Base-by-base conservation (phyloP, 148 eudicot species). In the Rhododendron simsii region DNA sequence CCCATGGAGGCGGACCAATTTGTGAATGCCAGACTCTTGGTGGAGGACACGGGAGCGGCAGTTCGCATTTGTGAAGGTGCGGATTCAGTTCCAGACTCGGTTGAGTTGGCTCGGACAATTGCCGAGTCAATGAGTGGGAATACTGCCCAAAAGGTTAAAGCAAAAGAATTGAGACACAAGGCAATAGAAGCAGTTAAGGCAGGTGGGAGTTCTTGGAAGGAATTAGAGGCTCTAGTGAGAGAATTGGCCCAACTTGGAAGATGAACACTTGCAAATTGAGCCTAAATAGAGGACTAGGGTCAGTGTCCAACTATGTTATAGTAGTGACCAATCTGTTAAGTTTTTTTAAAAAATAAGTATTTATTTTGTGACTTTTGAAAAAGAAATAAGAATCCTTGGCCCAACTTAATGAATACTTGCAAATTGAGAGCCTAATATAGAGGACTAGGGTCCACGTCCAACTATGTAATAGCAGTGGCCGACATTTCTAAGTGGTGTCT, bases 1-100 rank as follows among this genome's bases (percentile, higher is more conserved):
- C 98, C 98, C 21, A 93, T 92, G 92, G 94, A 93, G 83, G 93
- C 91, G 9, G 98, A 93, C 87, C 98, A 95, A 44, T 92, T 85
- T 81, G 45, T 91, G 20, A 88, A 92, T 84, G 94, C 94, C 0
- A 85, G 86, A 81, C 73, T 91, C 7, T 55, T 93, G 73, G 96
- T 91, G 37, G 94, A 95, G 21, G 81, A 91, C 80, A 16, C 59
- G 89, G 93, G 88, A n/a, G 84, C 71, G 4, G 95, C 91, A 2
- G 88, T 93, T 7, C 85, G 57, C 20, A 69, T 91, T 5, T 89
- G 92, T 37, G 90, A 91, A 75, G 94, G 94, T 0, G 85, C n/a
- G 28, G 81, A 91, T 47, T 86, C 91, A 1, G 92, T 92, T 15
- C 98, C 98, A 4, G 92, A 92, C 78, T 51, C 93, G 0, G 84